Evolutionary conservation across 306 rosid genomes (phyloP), one percentile per base, ranked within the genome.

Genomic region (Macrotyloma uniflorum): DNA sequence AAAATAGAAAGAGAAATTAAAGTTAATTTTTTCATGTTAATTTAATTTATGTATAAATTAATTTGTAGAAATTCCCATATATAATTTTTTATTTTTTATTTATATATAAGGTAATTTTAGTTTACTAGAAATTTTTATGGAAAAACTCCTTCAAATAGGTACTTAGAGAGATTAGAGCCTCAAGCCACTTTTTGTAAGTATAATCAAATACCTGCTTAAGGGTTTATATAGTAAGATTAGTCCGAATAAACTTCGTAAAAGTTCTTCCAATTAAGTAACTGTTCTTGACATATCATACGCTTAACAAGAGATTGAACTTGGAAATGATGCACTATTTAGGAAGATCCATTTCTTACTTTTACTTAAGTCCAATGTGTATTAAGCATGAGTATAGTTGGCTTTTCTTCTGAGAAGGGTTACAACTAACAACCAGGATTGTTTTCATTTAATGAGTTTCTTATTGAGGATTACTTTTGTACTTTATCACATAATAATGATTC

Each of bases 271-370:
- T 8, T 35, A 63, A 28, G 6, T 15, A 24, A 24, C 7, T 62
- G 19, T 49, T 63, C 12, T 24, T 65, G 47, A 18, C 57, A 47
- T 54, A 19, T 38, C n/a, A 13, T 53, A 61, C 38, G 11, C 26
- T 50, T 50, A 38, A 74, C 23, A 66, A 58, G 58, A 51, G 49
- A 46, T 58, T n/a, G 38, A 58, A 26, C 66, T 58, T 46, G 5
- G 63, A 64, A 77, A 30, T 45, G 19, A 65, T 32, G 68, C 15
- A 78, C 6, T 14, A 47, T 78, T 66, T 73, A 35, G 22, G 68
- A 38, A 58, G 72, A 67, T 78, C 61, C 66, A 72, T 20, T 64
- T 35, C 28, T 59, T 30, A 19, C 14, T 51, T 28, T 38, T 30
- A 53, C n/a, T 58, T n/a, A 23, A 55, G 38, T 40, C 11, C 40